phyloP scores from a whole-genome alignment of 306 rosid genomes.

The Purshia tridentata region DNA sequence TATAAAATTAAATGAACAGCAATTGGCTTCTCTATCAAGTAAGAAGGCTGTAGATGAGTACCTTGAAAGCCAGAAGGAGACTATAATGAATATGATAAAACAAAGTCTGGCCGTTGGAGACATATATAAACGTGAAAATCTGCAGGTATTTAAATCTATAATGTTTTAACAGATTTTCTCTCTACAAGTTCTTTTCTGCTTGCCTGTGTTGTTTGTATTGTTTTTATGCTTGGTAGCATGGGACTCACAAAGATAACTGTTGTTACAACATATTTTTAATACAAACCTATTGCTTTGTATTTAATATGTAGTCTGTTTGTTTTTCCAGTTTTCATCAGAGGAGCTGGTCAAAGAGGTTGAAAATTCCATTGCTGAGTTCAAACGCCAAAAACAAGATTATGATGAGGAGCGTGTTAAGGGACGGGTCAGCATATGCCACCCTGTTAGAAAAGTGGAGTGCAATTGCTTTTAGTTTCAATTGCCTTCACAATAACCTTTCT shows the following conservation, averaged over 20 bases:
- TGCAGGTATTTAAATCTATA: constrained; percentile 56
- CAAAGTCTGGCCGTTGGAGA: constrained; percentile 99
- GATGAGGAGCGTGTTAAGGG: constrained; percentile 82
- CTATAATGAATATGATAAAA: constrained; percentile 68
- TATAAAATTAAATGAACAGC: constrained; percentile 66
- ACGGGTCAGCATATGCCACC: constrained; percentile 52
- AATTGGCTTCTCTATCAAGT: constrained; percentile 78
- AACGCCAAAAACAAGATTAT: constrained; percentile 75
- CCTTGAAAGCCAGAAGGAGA: constrained; percentile 77
- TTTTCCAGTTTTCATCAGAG: constrained; percentile 67
- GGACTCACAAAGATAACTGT: background rate
- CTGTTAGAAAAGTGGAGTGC: constrained; percentile 20
- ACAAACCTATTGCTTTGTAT: background rate
- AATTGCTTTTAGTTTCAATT: constrained; percentile 9
- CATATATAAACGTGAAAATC: constrained; percentile 77
- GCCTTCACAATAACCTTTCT: background rate
- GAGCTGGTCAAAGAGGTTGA: constrained; percentile 89
- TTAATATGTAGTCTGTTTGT: constrained; percentile 2
- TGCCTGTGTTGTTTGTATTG: background rate
- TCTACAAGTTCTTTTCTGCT: background rate
- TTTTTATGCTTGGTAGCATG: background rate
- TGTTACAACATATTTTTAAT: background rate
- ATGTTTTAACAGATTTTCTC: constrained; percentile 3
- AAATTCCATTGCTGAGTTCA: constrained; percentile 79
- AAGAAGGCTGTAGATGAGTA: constrained; percentile 85